Evolutionary conservation across 257 asterid genomes (phyloP).

Genomic region (Solanum clarkiae): DNA sequence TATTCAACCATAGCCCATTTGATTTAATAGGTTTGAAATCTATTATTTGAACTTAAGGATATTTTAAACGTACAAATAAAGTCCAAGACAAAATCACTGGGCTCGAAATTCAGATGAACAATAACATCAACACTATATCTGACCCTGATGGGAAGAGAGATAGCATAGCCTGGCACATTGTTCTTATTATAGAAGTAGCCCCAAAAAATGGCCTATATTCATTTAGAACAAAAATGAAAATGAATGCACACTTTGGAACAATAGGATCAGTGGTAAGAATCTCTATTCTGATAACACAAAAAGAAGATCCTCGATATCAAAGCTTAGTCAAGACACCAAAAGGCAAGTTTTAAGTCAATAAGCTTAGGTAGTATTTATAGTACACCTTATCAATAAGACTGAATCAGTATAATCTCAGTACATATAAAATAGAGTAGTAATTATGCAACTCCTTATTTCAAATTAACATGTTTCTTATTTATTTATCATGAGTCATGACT

Average conservation of each 20-base stretch:
- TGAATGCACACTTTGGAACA: background rate
- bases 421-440: background rate
- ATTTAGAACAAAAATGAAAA: background rate
- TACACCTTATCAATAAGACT: background rate
- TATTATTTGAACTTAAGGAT: background rate
- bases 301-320: background rate
- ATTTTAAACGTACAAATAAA: background rate
- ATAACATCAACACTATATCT: background rate
- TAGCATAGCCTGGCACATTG: background rate
- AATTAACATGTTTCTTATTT: background rate
- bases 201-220: background rate
- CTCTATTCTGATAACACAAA: background rate
- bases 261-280: background rate
- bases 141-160: background rate
- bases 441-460: background rate
- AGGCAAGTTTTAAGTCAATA: background rate
- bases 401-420: background rate
- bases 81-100: background rate
- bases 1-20: background rate
- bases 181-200: background rate
- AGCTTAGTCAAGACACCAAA: background rate
- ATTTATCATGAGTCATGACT: background rate
- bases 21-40: background rate
- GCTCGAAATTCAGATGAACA: background rate
- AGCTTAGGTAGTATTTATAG: background rate